Conservation (phyloP, 179 eudicot genomes). For the Patellifolia procumbens region DNA sequence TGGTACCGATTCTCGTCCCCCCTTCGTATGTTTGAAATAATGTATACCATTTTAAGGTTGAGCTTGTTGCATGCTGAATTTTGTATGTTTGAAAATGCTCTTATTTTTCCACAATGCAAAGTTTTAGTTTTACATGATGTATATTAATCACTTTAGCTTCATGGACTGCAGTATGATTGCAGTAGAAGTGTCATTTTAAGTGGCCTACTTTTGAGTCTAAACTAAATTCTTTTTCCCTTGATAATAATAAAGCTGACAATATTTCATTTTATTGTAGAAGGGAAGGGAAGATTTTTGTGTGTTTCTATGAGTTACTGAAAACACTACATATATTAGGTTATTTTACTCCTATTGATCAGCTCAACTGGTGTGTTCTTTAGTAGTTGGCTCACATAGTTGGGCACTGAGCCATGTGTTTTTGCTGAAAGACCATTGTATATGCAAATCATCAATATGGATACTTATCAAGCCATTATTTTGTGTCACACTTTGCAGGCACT, state of each 20-base stretch:
- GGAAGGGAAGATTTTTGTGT: background rate
- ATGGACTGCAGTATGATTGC: background rate
- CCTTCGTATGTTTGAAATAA: too few species aligned
- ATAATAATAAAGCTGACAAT: background rate
- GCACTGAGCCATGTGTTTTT: background rate
- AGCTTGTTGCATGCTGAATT: conserved; percentile 9
- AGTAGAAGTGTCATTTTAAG: background rate
- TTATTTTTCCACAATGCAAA: background rate
- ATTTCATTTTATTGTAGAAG: background rate
- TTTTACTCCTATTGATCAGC: background rate
- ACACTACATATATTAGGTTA: background rate
- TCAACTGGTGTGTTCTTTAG: background rate
- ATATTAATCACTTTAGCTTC: too few species aligned
- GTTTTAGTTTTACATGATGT: background rate
- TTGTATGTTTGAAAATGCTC: background rate
- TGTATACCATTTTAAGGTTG: too few species aligned
- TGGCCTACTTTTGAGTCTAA: background rate
- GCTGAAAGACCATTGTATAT: background rate
- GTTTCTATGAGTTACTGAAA: background rate
- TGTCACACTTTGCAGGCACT: conserved; percentile 3
- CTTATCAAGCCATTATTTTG: background rate
- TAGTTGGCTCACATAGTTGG: conserved; percentile 13
- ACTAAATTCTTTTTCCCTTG: too few species aligned
- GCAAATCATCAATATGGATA: conserved; percentile 2
- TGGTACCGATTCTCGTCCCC: too few species aligned